Base-by-base conservation (phyloP, 2,329 filamentous ascomycete species). In the Xylaria arbuscula region DNA sequence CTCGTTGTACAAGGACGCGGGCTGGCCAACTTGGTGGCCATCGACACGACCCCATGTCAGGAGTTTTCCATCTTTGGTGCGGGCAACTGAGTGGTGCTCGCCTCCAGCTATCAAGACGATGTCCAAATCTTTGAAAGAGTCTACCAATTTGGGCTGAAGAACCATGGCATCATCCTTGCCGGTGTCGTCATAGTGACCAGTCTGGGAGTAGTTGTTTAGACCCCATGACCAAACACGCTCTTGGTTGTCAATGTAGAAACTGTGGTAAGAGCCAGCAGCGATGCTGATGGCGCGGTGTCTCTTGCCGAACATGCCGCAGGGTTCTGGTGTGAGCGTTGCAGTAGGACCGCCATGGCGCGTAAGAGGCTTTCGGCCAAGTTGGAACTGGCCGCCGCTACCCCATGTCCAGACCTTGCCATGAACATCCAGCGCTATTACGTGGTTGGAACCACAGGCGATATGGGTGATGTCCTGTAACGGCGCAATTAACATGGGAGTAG, bases 381-480 rank as follows among this genome's bases (percentile, higher is more conserved):
- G 89, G 66, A 88, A 89, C 74, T 93, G 90, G 72, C 93, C 91
- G 77, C 94, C 94, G 71, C 93, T 91, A 69, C 92, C 92, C 92
- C 93, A 94, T 38, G 92, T 92, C 67, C 89, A 84, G 76, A 94
- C 83, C 74, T 83, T 84, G 71, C 91, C 92, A 10, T 93, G 85
- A 76, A 91, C 88, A 75, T 90, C 89, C 78, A 94, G 89, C 38
- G 88, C 88, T 11, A 84, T 80, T 32, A 87, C 88, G 77, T 93
- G 90, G 88, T 92, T 92, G 56, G 90, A 90, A 67, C 90, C 90
- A 60, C 87, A 84, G 63, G 88, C 89, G 55, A 92, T 83, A 4
- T 86, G 83, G 10, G 83, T 87, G 76, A 91, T 85, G 78, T 90
- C 89, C 80, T 88, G 90, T 71, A 91, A 82, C 64, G 85, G 84